Evolutionary conservation across 106 monocot genomes (phyloP), one percentile per base, ranked within the genome.

Genomic region (Allium cepa): DNA sequence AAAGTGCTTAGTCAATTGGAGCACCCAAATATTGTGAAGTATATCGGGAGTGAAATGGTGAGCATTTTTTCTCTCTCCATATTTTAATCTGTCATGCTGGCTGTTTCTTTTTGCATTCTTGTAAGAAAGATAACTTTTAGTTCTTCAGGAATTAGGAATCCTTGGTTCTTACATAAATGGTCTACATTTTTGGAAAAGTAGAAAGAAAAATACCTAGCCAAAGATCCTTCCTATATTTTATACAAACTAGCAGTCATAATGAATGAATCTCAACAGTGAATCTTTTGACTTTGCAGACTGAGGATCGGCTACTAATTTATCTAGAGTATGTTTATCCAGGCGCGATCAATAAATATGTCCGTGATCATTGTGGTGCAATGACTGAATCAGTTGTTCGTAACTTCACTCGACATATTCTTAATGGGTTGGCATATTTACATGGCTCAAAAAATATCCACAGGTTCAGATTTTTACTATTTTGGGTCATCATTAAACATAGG

Each of bases 331-430:
- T 99, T 71, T 72, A 83, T 67, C 97, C 97, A 72, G 97, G 97
- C 65, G 90, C 97, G 60, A 99, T 99, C 45, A 80, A 90, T 62
- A 99, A 87, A 57, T 99, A 93, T 74, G 83, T 90, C 60, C 78
- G 73, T n/a, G 89, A 93, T 16, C 84, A 92, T 75, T 84, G 66
- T 73, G 84, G 90, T 75, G 90, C 81, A 15, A 87, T 99, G 78
- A 90, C 97, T 63, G 97, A 99, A 84, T 99, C 97, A 47, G 82
- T 99, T 45, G 86, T 99, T 71, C 92, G 97, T 58, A 99, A 81
- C 76, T 99, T 99, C 71, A 93, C 97, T 26, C 84, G 97, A 26
- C 97, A 99, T 78, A 93, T 99, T 72, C 90, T 99, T 28, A 74
- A 59, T 15, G 97, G 97, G 26, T 60, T 99, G 57, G 87, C 84